Evolutionary conservation across 306 rosid species (phyloP), one percentile per base, ranked within the genome.

Genomic region (Dicorynia guianensis): DNA sequence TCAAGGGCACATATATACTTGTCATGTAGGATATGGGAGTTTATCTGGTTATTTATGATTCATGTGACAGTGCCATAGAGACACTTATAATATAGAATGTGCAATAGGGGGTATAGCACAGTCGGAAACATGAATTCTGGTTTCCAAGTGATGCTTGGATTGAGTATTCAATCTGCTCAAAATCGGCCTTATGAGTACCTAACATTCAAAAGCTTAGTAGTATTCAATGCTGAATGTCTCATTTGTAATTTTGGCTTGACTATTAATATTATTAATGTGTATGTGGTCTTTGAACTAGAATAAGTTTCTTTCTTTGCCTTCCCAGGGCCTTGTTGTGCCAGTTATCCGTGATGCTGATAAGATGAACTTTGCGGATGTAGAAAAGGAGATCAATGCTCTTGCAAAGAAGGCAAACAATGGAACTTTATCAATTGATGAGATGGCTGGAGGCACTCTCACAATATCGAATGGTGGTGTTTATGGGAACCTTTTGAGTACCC

Each of bases 401-500:
- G 93, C 96, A 35, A 88, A 92, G 87, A 92, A 88, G 85, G 97
- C 97, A 79, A 86, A 78, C 72, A 82, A 82, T 80, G 97, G 93
- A 78, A 76, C 88, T 63, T 66, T 86, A 74, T 92, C 93, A 47
- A 89, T 92, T 69, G 97, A 92, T 83, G 93, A 92, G 76, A 92
- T 88, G 97, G 97, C 93, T 56, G 97, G 97, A 69, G 97, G 96
- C 60, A 86, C 93, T 42, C 83, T 92, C 65, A 89, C 97, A 65
- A 88, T 92, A 86, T 92, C 96, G 8, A 92, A 92, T 58, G 97
- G 93, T 49, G 97, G 97, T 71, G 97, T 89, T 76, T 92, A 86
- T 74, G 93, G 96, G 71, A 92, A 93, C 69, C 97, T 92, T 84
- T 76, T 89, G 82, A 89, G 96, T 76, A 89, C 96, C 64, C 96